Percentiles rank a stretch among this genome's conserved stretches.
These are phyloP conservation scores for Tetrahymena malaccensis DNA, from an alignment of 73 alveolate genomes.

Conservation along the genomic window DNA sequence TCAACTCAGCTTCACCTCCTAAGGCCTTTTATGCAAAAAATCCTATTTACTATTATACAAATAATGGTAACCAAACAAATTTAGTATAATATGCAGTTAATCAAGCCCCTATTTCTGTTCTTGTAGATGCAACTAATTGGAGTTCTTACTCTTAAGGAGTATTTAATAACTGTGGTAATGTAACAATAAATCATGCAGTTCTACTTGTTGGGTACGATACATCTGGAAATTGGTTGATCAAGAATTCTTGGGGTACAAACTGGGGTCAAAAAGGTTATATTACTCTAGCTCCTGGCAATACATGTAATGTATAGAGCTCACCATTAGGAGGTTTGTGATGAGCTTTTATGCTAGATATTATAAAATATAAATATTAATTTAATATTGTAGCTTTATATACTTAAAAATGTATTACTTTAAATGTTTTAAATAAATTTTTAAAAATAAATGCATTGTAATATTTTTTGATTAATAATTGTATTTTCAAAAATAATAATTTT, in stretches of 20 bases:
- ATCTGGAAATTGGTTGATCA: constrained; percentile 44
- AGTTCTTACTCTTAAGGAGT: constrained; percentile 7
- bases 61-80: neutral
- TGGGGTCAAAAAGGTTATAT: constrained; percentile 61
- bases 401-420: no score
- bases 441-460: no score
- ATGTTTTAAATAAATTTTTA: no score
- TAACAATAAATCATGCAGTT: constrained; percentile 50
- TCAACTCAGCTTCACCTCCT: neutral
- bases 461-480: no score
- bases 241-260: constrained; percentile 53
- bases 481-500: no score
- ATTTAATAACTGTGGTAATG: constrained; percentile 4
- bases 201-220: constrained; percentile 45
- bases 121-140: constrained; percentile 39
- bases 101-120: constrained; percentile 25
- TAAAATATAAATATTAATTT: no score
- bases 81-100: neutral
- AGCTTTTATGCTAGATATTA: no score
- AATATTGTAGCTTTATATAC: no score
- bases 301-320: neutral
- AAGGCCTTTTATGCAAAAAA: neutral
- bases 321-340: neutral
- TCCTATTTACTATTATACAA: neutral
- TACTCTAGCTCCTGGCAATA: constrained; percentile 22